A percentile compares a stretch with the other conserved stretches of the same genome.
Evolutionary conservation across 2,329 filamentous ascomycete species (phyloP).

Genomic region (Colletotrichum viniferum): DNA sequence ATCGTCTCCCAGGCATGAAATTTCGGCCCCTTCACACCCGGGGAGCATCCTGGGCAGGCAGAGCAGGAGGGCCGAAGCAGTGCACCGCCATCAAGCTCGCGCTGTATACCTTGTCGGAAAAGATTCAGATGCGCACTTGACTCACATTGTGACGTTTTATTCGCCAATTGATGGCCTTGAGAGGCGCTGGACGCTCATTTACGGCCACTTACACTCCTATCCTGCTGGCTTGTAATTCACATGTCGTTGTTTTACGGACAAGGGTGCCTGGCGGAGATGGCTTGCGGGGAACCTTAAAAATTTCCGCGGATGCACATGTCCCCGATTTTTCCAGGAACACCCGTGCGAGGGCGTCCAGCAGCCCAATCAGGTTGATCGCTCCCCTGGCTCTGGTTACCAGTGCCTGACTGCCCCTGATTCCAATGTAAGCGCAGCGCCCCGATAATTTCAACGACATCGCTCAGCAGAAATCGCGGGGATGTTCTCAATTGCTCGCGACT

Average conservation of each 20-base stretch:
- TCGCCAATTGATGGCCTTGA: background rate
- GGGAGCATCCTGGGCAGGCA: background rate
- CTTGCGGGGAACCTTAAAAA: background rate
- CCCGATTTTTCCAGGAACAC: background rate
- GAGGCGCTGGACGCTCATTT: background rate
- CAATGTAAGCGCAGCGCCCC: background rate
- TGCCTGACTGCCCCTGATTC: background rate
- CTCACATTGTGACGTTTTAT: background rate
- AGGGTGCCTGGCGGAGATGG: background rate
- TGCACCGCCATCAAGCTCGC: background rate
- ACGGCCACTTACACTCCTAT: background rate
- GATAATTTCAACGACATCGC: background rate
- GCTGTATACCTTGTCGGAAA: background rate
- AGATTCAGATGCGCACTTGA: background rate
- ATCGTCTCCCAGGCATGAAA: background rate
- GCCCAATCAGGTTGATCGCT: background rate
- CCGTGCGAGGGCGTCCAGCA: background rate
- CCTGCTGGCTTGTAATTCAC: background rate
- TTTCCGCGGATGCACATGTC: background rate
- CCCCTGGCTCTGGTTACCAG: background rate
- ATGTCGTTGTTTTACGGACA: background rate
- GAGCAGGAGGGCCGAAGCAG: background rate
- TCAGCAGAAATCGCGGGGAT: background rate
- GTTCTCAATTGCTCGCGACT: background rate
- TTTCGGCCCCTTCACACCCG: background rate